Evolutionary conservation across 345 rosid species (phyloP), one percentile per base, ranked within the genome.

Genomic region (Turritis glabra): DNA sequence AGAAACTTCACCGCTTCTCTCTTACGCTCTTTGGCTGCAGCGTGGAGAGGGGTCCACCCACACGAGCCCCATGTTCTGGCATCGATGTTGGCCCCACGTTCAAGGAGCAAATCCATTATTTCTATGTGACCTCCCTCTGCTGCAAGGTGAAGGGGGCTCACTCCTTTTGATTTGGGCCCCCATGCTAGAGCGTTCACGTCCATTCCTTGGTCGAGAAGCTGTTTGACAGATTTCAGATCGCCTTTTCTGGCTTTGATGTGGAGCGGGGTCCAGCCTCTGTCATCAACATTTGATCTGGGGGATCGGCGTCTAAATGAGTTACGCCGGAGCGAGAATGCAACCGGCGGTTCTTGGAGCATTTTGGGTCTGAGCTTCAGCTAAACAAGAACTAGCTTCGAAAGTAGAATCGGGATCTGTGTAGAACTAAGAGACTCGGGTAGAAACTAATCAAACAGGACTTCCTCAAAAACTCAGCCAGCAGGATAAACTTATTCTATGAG

Each of bases 11-110:
- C 89, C 0, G 99, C 97, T 71, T 84, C 92, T 72, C 80, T 89
- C 85, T 92, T 90, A 65, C 90, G 79, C 75, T 89, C 99, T 78
- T 95, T 90, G 6, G 92, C 90, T 5, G 99, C 99, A 2, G 85
- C 80, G 12, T 95, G 99, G 63, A 95, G 96, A 13, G 99, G 99
- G 1, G 99, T 95, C 98, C 98, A 95, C 51, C 97, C 97, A 77
- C 99, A 95, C 3, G 92, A 90, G 54, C 99, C 99, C 90, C 82
- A 80, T 7, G 97, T 89, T 74, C 97, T 89, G 1, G 99, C 97
- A 79, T 95, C 99, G 5, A 95, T 95, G 72, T 95, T 81, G 43
- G 97, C 97, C 35, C 99, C 99, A 8, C 90, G 97, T 15, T 89
- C 99, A 1, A 95, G 97, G 72, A 95, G 80, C 75, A 84, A 86